Base-by-base conservation (phyloP, 129 eudicot species). In the Flaveria brownii region DNA sequence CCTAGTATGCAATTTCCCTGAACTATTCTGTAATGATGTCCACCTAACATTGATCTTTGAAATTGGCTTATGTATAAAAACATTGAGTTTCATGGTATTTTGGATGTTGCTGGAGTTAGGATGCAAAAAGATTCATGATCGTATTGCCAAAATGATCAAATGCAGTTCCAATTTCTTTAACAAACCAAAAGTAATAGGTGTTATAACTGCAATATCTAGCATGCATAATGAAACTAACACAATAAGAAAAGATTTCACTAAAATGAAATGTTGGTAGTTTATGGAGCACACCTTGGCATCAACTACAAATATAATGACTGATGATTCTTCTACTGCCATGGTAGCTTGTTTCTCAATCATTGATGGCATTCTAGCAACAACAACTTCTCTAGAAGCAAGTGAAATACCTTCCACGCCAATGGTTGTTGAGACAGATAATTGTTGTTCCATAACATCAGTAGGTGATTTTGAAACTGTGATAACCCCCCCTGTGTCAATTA, bases 341-440 rank as follows among this genome's bases (percentile, higher is more conserved):
- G 91, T 82, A 68, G 98, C 98, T 75, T 94, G 98, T 64, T 82
- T 91, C 85, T 94, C 98, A 55, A 94, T 88, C 96, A 89, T 88
- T 46, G 98, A 87, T n/a, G 98, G 98, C 98, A 94, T 94, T 80
- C 89, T 87, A 74, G 98, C 96, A 80, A 94, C 89, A 69, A 97
- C 98, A 77, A 97, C 97, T 83, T 94, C 98, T 82, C 98, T 86
- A 66, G 88, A 80, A 75, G 93, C 97, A 79, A 91, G 93, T 55
- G 98, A 89, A 75, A 94, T 94, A 65, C 98, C 98, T 85, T 94
- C 97, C 98, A 94, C 91, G 78, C 99, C 99, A 61, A 94, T 91
- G 61, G 99, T 91, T 23, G 99, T 91, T 52, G 99, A 85, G 45
- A 94, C 85, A 36, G 95, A 87, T 68, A 91, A 82, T 45, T 91